Percentiles rank a stretch among this genome's conserved stretches.
Evolutionary conservation across 108 stramenopile genomes (phyloP).

Genomic region (Parietichytrium sp.): DNA sequence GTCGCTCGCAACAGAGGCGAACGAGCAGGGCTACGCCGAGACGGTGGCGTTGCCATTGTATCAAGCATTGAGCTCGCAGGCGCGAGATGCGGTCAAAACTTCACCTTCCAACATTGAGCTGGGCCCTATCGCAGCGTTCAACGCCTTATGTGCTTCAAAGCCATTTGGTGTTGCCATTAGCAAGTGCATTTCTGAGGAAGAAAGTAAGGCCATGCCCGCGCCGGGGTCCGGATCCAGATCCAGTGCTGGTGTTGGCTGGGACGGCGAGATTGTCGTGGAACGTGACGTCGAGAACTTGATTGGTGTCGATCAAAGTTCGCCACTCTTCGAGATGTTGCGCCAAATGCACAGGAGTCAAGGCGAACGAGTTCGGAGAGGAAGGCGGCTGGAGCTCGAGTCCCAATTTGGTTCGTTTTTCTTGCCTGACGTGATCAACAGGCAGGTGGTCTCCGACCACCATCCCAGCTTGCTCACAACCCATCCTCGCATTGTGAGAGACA

Average conservation of each 20-base stretch:
- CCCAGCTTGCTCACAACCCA: background rate
- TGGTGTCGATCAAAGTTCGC: background rate
- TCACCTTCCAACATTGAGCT: background rate
- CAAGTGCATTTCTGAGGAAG: background rate
- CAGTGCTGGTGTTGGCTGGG: too few relatives aligned
- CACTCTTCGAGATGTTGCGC: constrained; percentile 1
- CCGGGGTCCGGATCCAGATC: background rate
- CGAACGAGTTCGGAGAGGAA: background rate
- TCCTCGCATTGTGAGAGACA: background rate
- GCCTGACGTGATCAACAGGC: background rate
- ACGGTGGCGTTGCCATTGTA: too few relatives aligned
- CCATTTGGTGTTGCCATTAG: background rate
- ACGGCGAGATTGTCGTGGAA: too few relatives aligned
- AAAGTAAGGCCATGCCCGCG: background rate
- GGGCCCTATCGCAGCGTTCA: background rate
- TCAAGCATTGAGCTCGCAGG: too few relatives aligned
- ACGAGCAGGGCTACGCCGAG: too few relatives aligned
- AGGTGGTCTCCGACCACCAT: background rate
- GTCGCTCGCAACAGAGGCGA: too few relatives aligned
- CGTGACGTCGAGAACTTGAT: too few relatives aligned
- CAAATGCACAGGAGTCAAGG: background rate
- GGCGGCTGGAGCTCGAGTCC: constrained; percentile 25
- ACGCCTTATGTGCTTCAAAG: constrained; percentile 7
- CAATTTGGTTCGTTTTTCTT: background rate
- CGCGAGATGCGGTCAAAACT: background rate